Conservation (phyloP, 2,329 filamentous ascomycete species). For the Xylariaceae sp. region DNA sequence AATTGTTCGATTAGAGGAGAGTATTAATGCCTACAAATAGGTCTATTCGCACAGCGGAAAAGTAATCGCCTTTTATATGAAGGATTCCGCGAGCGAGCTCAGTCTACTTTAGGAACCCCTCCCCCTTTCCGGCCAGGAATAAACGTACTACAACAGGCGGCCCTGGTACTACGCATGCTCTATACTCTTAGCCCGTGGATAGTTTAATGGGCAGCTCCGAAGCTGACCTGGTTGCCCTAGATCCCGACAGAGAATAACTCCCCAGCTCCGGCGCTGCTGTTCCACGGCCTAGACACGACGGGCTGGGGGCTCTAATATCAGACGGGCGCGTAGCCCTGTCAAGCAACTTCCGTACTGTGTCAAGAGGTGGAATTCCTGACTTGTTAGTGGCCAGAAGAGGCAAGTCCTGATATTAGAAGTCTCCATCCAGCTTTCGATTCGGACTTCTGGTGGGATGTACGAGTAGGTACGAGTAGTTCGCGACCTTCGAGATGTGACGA, state of each 20-base stretch:
- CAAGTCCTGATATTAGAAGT: neutral
- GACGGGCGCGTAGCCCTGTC: neutral
- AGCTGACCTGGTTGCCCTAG: neutral
- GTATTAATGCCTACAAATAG: neutral
- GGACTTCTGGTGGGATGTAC: neutral
- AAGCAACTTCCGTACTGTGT: neutral
- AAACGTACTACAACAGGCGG: neutral
- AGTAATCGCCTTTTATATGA: neutral
- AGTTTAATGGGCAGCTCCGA: neutral
- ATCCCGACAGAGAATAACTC: neutral
- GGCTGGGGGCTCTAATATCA: neutral
- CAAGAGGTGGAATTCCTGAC: neutral
- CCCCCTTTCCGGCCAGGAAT: neutral
- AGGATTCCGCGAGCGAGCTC: no score
- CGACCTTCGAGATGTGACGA: neutral
- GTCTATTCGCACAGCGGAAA: neutral
- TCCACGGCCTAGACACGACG: neutral
- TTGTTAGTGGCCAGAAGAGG: neutral
- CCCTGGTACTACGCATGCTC: neutral
- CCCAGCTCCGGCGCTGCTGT: no score
- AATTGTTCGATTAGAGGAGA: neutral
- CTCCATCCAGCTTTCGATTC: neutral
- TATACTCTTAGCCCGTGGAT: neutral
- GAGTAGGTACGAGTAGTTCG: neutral
- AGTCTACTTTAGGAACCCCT: neutral